A percentile compares a stretch with the other conserved stretches of the same genome.
Conservation (phyloP, 2,329 filamentous ascomycete genomes). For the Dactylellina cionopaga region DNA sequence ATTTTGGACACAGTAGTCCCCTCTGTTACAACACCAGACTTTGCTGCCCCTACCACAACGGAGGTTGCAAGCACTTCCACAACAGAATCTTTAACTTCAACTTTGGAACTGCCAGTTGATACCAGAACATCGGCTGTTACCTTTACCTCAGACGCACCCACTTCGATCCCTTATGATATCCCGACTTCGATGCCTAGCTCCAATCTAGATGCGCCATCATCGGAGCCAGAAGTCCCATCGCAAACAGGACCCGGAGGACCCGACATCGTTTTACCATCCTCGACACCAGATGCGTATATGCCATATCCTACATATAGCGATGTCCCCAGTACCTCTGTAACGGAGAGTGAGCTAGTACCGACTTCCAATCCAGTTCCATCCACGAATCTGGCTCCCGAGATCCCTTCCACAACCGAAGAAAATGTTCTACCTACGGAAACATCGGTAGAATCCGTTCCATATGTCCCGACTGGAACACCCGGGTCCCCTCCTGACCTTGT, state of each 20-base stretch:
- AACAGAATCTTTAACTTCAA: neutral
- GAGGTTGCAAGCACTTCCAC: neutral
- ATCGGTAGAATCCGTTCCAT: neutral
- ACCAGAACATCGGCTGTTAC: neutral
- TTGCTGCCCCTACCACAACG: neutral
- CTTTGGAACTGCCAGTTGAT: neutral
- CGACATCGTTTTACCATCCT: constrained; percentile 39
- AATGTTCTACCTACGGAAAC: constrained; percentile 2
- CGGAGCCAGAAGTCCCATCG: neutral
- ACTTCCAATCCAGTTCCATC: neutral
- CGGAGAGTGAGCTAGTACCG: constrained; percentile 12
- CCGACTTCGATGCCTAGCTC: neutral
- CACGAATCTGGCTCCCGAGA: neutral
- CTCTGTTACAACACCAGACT: neutral
- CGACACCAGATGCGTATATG: constrained; percentile 7
- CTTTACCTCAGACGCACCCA: neutral
- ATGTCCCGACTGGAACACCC: constrained; percentile 16
- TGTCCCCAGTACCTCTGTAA: neutral
- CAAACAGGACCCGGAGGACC: constrained; percentile 17
- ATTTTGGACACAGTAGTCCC: neutral
- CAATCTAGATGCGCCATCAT: no score
- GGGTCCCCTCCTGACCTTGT: constrained; percentile 37
- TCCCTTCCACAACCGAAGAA: constrained; percentile 5
- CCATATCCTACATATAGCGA: constrained; percentile 15
- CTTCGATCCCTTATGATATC: neutral